These are phyloP conservation scores for Croton setiger DNA, from an alignment of 441 rosid species.

Conservation along the genomic window DNA sequence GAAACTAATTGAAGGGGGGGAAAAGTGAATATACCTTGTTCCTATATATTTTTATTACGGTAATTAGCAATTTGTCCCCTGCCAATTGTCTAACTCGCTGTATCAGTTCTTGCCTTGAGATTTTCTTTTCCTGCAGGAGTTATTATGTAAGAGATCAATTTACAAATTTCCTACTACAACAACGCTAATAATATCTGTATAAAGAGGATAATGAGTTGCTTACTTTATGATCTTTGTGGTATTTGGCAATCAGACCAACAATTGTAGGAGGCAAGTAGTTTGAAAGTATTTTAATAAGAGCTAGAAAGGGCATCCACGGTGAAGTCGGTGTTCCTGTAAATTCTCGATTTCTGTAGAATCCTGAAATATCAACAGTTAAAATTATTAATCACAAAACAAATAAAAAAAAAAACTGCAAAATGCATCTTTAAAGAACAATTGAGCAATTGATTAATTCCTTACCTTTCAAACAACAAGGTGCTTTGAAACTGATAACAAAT, in stretches of 20 bases:
- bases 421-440: neutral
- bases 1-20: neutral
- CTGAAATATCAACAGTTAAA: conserved; percentile 30
- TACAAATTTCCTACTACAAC: neutral
- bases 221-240: conserved; percentile 54
- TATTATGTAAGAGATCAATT: conserved; percentile 4
- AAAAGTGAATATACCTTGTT: conserved; percentile 37
- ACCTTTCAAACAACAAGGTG: conserved; percentile 50
- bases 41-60: conserved; percentile 56
- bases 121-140: conserved; percentile 51
- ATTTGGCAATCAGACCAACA: conserved; percentile 42
- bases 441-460: conserved; percentile 8
- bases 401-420: neutral
- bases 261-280: conserved; percentile 50
- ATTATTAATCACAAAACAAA: conserved; percentile 10
- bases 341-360: conserved; percentile 26
- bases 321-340: conserved; percentile 40
- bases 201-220: conserved; percentile 9
- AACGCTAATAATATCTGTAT: too few species aligned
- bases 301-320: conserved; percentile 77
- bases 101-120: conserved; percentile 55
- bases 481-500: conserved; percentile 54
- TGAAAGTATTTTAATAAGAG: conserved; percentile 54
- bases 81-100: conserved; percentile 49
- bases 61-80: conserved; percentile 69